phyloP scores from a whole-genome alignment of 2,329 filamentous ascomycete species.

The Colletotrichum sp. region DNA sequence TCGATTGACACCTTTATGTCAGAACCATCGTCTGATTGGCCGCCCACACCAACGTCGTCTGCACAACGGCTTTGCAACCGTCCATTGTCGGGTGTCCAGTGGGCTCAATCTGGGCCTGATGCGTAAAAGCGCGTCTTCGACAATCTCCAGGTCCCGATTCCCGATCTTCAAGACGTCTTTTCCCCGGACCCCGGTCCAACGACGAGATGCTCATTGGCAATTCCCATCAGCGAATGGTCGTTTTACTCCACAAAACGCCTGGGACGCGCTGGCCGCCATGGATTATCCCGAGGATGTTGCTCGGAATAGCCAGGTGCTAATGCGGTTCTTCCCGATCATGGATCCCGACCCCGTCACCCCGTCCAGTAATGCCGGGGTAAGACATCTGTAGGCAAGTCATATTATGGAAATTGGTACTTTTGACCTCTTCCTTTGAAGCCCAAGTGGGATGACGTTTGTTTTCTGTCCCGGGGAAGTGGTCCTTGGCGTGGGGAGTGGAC shows the following conservation, averaged over 20 bases:
- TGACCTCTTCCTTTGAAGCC: background rate
- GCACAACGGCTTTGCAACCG: background rate
- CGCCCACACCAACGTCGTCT: background rate
- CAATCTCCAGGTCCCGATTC: conserved; percentile 13
- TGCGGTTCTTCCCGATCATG: conserved; percentile 23
- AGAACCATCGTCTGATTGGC: conserved; percentile 5
- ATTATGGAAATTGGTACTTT: background rate
- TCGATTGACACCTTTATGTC: background rate
- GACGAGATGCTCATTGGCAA: conserved; percentile 14
- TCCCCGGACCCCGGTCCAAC: conserved; percentile 13
- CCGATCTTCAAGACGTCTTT: conserved; percentile 17
- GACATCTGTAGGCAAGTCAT: conserved; percentile 10
- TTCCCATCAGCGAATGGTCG: background rate
- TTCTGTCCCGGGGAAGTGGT: background rate
- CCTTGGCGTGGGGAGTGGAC: background rate
- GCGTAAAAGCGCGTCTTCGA: conserved; percentile 18
- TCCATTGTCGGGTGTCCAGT: background rate
- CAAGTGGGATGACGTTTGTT: conserved; percentile 1
- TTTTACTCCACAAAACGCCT: conserved; percentile 8
- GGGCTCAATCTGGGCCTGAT: conserved; percentile 6
- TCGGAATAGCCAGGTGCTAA: conserved; percentile 19
- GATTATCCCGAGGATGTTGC: conserved; percentile 21
- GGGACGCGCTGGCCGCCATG: conserved; percentile 8
- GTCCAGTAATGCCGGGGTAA: conserved; percentile 20
- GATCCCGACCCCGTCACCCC: conserved; percentile 17